A percentile compares a stretch with the other conserved stretches of the same genome.
phyloP scores from a whole-genome alignment of 306 rosid species.

The Glycine latifolia region DNA sequence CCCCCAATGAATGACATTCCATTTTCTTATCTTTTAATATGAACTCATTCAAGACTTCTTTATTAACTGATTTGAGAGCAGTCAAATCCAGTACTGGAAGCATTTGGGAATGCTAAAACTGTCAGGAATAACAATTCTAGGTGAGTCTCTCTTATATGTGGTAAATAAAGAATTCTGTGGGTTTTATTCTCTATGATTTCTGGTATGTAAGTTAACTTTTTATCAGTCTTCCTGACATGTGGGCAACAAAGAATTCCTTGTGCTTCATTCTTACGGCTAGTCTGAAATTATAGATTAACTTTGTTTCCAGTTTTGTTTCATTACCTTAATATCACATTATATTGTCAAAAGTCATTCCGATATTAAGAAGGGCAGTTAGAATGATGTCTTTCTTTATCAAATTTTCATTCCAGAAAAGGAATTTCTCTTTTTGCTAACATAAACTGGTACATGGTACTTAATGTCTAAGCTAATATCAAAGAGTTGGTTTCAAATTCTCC shows the following conservation, averaged over 20 bases:
- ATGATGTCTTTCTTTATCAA: constrained; percentile 37
- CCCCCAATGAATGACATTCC: constrained; percentile 14
- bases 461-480: constrained; percentile 13
- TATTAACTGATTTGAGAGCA: constrained; percentile 58
- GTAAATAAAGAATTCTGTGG: constrained; percentile 35
- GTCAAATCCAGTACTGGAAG: constrained; percentile 99
- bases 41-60: constrained; percentile 39
- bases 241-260: constrained; percentile 35
- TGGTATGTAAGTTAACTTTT: constrained; percentile 4
- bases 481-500: constrained; percentile 45
- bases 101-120: constrained; percentile 99
- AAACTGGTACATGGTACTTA: constrained; percentile 11
- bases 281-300: constrained; percentile 30
- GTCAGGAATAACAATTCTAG: constrained; percentile 98
- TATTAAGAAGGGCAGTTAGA: constrained; percentile 14
- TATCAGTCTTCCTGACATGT: constrained; percentile 30
- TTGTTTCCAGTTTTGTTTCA: constrained; percentile 29
- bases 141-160: constrained; percentile 57
- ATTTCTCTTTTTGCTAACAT: constrained; percentile 20
- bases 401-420: constrained; percentile 37
- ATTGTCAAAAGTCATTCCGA: constrained; percentile 22
- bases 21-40: constrained; percentile 23
- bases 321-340: constrained; percentile 29
- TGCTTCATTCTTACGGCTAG: constrained; percentile 31
- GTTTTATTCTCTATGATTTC: constrained; percentile 33